Evolutionary conservation across 805 yeast genomes (phyloP).

Genomic region (Jamesozyma piceae): DNA sequence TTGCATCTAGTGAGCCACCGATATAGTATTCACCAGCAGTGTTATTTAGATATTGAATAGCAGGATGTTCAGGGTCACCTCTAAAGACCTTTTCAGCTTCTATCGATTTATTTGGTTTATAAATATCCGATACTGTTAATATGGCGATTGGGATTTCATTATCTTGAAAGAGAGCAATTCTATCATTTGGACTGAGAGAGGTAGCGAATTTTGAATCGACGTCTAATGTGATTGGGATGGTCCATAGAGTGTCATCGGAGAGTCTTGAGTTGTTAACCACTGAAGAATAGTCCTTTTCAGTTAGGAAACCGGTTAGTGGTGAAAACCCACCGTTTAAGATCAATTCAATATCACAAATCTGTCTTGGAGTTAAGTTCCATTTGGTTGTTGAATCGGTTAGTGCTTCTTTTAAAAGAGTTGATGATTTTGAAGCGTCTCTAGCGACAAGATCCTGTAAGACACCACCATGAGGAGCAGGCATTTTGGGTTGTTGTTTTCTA

Average conservation of each 20-base stretch:
- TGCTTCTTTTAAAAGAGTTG: slow-evolving; percentile 50
- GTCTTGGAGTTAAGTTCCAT: slow-evolving; percentile 62
- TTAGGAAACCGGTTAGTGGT: slow-evolving; percentile 60
- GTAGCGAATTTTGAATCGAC: slow-evolving; percentile 45
- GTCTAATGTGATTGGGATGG: slow-evolving; percentile 88
- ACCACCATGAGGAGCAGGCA: slow-evolving; percentile 76
- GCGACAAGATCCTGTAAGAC: slow-evolving; percentile 71
- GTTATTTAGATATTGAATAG: slow-evolving; percentile 61
- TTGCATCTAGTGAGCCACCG: slow-evolving; percentile 83
- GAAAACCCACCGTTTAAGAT: slow-evolving; percentile 92
- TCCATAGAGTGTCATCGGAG: slow-evolving; percentile 70
- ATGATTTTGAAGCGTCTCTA: slow-evolving; percentile 62
- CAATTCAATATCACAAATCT: slow-evolving; percentile 85
- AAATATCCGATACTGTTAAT: slow-evolving; percentile 68
- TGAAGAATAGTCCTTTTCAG: slow-evolving; percentile 51
- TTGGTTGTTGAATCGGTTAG: slow-evolving; percentile 34
- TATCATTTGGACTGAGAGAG: slow-evolving; percentile 42
- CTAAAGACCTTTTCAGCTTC: slow-evolving; percentile 87
- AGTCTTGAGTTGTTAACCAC: slow-evolving; percentile 65
- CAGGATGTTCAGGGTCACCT: slow-evolving; percentile 97
- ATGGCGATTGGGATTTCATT: slow-evolving; percentile 74
- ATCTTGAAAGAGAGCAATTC: slow-evolving; percentile 69
- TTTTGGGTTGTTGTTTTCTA: background rate
- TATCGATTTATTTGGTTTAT: slow-evolving; percentile 64
- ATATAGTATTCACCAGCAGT: slow-evolving; percentile 75